Evolutionary conservation across 2,329 filamentous ascomycete genomes (phyloP).

Genomic region (Fusarium avenaceum): DNA sequence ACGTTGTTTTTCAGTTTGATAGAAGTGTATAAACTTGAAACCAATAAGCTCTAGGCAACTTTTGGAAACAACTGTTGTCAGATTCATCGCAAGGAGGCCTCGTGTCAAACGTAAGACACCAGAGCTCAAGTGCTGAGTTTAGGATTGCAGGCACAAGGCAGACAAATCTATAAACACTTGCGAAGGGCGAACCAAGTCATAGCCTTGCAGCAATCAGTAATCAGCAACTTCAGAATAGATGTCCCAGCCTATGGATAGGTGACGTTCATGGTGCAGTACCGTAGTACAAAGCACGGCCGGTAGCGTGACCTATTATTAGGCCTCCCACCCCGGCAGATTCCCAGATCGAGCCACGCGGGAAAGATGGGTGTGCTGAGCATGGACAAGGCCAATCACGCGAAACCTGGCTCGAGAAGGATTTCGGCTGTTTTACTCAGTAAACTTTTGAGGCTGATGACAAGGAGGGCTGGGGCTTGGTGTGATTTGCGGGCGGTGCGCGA

Average conservation of each 20-base stretch:
- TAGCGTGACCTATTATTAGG: constrained; percentile 43
- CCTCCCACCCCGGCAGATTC: constrained; percentile 23
- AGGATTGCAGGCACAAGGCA: constrained; percentile 39
- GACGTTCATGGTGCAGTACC: constrained; percentile 13
- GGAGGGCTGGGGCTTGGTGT: constrained; percentile 33
- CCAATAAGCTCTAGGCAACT: neutral
- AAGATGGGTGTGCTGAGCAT: constrained; percentile 16
- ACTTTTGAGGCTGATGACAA: constrained; percentile 29
- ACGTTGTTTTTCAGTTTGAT: neutral
- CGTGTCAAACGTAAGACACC: constrained; percentile 13
- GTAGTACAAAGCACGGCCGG: constrained; percentile 8
- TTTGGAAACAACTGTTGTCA: neutral
- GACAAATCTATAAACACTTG: constrained; percentile 28
- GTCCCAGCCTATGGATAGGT: constrained; percentile 19
- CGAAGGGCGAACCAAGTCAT: constrained; percentile 12
- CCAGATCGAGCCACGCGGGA: constrained; percentile 33
- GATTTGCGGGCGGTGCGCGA: constrained; percentile 47
- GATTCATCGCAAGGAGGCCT: constrained; percentile 39
- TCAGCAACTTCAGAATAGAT: constrained; percentile 25
- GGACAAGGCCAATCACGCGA: constrained; percentile 30
- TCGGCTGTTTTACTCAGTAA: constrained; percentile 28
- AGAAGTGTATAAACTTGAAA: neutral
- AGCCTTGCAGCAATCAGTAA: constrained; percentile 44
- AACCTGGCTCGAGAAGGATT: constrained; percentile 10
- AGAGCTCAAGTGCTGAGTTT: constrained; percentile 6